Evolutionary conservation across 208 protist genomes (phyloP), one percentile per base, ranked within the genome.

Genomic region (Kentomonas sorsogonicus): DNA sequence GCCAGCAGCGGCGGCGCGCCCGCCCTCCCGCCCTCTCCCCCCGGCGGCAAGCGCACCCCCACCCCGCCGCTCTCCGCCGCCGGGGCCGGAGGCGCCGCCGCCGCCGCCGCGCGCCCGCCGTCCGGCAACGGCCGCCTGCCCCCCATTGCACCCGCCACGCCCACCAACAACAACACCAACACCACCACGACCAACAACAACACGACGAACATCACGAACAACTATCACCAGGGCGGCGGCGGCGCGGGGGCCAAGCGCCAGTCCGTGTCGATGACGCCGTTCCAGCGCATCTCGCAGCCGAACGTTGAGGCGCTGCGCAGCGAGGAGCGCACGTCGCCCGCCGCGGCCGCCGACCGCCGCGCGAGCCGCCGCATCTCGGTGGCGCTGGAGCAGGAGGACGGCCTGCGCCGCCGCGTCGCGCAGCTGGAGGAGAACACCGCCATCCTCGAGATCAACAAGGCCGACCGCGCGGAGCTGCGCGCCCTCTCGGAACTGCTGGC

Each of bases 391-490:
- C 68, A 63, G 0, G 72, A 79, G 22, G 80, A 85, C 25, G 80
- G 69, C 13, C 63, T 91, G 43, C 67, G 67, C 27, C 71, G 67
- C n/a, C 83, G 86, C 44, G 64, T 94, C 31, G 66, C 45, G n/a
- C 71, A 83, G 63, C 34, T 89, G 31, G 83, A 94, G 74, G 79
- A 89, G 64, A 82, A 79, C 51, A 41, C 64, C 4, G 71, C 81
- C 26, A 71, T 83, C 29, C 61, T 94, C 15, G 82, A 94, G 53
- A 43, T 77, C 9, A 80, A 85, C 50, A 94, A 94, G 64, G 87
- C 79, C 23, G 83, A 91, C 50, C 77, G 81, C 39, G 43, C 31
- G 33, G 83, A 94, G 73, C 52, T 94, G 44, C 52, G 47, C 38
- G 51, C 61, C 43, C 64, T 94, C 10, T 76, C 86, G 59, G 71